These are phyloP conservation scores for Saturnispora kantuleensis DNA, from an alignment of 805 yeast genomes.

Conservation along the genomic window DNA sequence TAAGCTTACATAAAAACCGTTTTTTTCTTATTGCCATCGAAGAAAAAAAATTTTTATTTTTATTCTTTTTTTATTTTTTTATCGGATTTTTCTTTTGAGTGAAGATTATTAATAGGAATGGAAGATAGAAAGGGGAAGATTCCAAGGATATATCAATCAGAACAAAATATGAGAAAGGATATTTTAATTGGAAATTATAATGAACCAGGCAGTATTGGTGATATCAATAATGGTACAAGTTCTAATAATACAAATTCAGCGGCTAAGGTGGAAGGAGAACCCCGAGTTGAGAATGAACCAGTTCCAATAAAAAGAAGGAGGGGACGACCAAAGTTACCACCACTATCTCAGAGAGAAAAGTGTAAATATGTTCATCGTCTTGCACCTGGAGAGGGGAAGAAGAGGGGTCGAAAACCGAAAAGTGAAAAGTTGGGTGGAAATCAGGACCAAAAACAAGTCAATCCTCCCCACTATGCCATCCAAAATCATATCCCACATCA, in stretches of 20 bases:
- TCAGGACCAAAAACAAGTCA: background rate
- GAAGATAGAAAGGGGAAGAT: no score
- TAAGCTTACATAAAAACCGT: no score
- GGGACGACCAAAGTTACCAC: constrained; percentile 24
- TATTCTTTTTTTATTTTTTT: no score
- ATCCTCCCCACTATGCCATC: background rate
- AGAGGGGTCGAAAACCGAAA: constrained; percentile 14
- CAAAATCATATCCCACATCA: no score
- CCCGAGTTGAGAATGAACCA: background rate
- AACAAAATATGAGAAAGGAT: no score
- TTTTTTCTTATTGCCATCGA: no score
- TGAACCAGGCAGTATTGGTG: background rate
- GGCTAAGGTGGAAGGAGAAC: no score
- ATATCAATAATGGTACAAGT: background rate
- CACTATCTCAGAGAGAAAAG: constrained; percentile 19
- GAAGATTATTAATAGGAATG: no score
- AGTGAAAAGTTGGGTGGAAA: background rate
- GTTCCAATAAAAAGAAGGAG: constrained; percentile 16
- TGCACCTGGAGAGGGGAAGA: constrained; percentile 10
- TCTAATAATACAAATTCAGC: background rate
- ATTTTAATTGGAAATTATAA: no score
- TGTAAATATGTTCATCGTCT: constrained; percentile 15
- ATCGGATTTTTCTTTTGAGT: no score
- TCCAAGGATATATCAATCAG: no score
- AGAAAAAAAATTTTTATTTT: no score